phyloP scores from a whole-genome alignment of 2,329 filamentous ascomycete genomes.

The Metarhizium robertsii region DNA sequence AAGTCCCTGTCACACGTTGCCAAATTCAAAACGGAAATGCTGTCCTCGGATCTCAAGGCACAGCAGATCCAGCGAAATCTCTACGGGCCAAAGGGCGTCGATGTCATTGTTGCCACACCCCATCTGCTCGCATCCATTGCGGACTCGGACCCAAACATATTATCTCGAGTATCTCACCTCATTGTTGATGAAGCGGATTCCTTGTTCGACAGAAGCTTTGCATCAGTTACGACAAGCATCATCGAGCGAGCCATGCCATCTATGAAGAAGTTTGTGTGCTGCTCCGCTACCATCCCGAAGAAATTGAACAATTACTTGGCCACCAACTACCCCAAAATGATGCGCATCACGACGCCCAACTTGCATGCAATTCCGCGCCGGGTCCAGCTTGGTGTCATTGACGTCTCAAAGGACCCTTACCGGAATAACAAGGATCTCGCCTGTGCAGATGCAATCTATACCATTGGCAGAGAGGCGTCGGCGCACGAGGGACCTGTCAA shows the following conservation, averaged over 20 bases:
- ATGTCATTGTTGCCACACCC: slow-evolving; percentile 79
- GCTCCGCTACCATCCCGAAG: slow-evolving; percentile 90
- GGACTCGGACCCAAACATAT: slow-evolving; percentile 79
- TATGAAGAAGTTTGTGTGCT: slow-evolving; percentile 78
- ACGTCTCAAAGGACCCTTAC: slow-evolving; percentile 88
- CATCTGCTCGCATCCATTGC: slow-evolving; percentile 84
- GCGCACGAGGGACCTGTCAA: slow-evolving; percentile 47
- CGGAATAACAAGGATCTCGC: slow-evolving; percentile 86
- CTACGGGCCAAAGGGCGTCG: slow-evolving; percentile 72
- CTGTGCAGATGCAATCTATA: slow-evolving; percentile 91
- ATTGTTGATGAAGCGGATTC: slow-evolving; percentile 95
- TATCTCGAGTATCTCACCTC: slow-evolving; percentile 83
- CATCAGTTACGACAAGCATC: slow-evolving; percentile 70
- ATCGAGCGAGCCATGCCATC: slow-evolving; percentile 75
- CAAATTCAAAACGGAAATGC: slow-evolving; percentile 77
- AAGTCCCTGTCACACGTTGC: slow-evolving; percentile 76
- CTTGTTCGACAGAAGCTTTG: slow-evolving; percentile 86
- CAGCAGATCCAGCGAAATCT: slow-evolving; percentile 76
- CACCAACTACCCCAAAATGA: slow-evolving; percentile 71
- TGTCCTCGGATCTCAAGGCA: slow-evolving; percentile 69
- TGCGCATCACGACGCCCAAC: slow-evolving; percentile 85
- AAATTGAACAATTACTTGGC: slow-evolving; percentile 80
- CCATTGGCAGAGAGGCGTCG: slow-evolving; percentile 69
- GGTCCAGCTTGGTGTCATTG: slow-evolving; percentile 87
- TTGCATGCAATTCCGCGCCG: slow-evolving; percentile 91